Percentiles rank a stretch among this genome's conserved stretches.
These are phyloP conservation scores for Kondoa malvinella DNA, from an alignment of 768 basidiomycete genomes.

Conservation along the genomic window DNA sequence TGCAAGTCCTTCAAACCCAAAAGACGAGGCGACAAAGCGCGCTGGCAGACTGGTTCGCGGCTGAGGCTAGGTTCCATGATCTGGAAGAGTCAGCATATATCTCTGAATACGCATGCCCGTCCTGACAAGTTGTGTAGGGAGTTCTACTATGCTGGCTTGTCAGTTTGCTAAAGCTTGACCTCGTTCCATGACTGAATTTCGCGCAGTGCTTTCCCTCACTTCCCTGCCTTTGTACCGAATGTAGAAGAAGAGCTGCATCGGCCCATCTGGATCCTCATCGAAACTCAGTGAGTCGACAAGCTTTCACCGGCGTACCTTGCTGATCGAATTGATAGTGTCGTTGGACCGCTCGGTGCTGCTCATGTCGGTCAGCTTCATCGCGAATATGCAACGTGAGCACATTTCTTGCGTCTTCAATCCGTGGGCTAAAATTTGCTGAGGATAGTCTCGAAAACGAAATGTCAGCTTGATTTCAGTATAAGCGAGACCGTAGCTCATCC, in stretches of 20 bases:
- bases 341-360: slow-evolving; percentile 5
- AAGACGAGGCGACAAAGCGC: neutral
- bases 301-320: neutral
- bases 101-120: neutral
- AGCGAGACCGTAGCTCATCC: neutral
- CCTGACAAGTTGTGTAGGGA: neutral
- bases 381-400: neutral
- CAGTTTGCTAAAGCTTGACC: neutral
- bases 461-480: neutral
- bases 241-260: neutral
- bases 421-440: neutral
- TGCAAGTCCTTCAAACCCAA: neutral
- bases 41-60: neutral
- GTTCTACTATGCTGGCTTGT: neutral
- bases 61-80: neutral
- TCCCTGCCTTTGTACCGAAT: neutral
- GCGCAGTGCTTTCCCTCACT: neutral
- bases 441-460: neutral
- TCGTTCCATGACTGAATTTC: no score
- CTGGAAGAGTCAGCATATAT: neutral
- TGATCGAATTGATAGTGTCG: neutral
- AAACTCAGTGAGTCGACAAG: neutral
- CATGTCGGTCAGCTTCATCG: slow-evolving; percentile 3
- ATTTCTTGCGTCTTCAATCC: no score
- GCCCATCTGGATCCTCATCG: neutral